Base-by-base conservation (phyloP, 1,284 basidiomycete species). In the Sanghuangporus baumii region DNA sequence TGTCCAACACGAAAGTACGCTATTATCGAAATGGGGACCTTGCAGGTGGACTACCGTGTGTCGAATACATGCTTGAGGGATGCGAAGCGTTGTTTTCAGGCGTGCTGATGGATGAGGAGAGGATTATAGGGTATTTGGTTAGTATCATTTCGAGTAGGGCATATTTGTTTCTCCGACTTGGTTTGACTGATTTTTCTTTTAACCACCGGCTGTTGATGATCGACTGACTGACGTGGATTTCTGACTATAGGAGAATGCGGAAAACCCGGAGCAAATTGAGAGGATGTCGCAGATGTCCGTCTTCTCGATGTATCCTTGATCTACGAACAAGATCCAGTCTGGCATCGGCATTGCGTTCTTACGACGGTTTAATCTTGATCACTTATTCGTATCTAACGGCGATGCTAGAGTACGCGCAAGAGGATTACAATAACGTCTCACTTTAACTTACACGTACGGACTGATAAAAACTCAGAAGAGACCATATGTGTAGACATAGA, bases 291-390 rank as follows among this genome's bases (percentile, higher is more conserved):
- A 47, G 26, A 55, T 57, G 55, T 18, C 31, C 18, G 46, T 62
- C 48, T 57, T 62, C 38, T 62, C 60, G 16, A 62, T 62, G 55
- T 48, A 57, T 50, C 55, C 60, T 57, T 62, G 43, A 46, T 46
- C 43, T 46, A 18, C 7, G 43, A n/a, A n/a, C 43, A 16, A 7
- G 7, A n/a, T 11, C 40, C 3, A 3, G 12, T 12, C n/a, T 41
- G 11, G n/a, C n/a, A n/a, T 41, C 12, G 40, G n/a, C 40, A n/a
- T 41, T 41, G 40, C 11, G n/a, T 31, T 31, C 26, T 31, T 31
- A 31, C 26, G 26, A 31, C 26, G 5, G 5, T 31, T 31, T 31
- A 3, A 4, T 5, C 5, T 31, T 31, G 3, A 31, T 3, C 26
- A 31, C 26, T 31, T 31, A 4, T 31, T 4, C 26, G 2, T 31